These are phyloP conservation scores for Amphicarpaea edgeworthii DNA, from an alignment of 306 rosid genomes.

Conservation along the genomic window DNA sequence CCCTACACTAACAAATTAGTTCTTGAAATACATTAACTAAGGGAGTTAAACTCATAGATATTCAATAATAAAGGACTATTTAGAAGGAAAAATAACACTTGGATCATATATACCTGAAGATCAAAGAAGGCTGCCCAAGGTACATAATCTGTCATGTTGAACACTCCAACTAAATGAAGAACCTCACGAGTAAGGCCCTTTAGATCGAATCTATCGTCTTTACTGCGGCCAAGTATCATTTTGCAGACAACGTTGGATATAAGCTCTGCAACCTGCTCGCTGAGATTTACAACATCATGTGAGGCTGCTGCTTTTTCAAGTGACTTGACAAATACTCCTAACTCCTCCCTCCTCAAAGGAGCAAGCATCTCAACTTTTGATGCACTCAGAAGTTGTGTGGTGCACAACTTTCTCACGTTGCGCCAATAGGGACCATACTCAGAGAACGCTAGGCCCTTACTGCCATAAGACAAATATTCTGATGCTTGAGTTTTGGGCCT, in stretches of 20 bases:
- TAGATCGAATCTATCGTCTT: constrained; percentile 30
- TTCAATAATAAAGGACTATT: too few species aligned
- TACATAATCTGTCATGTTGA: constrained; percentile 41
- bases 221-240: constrained; percentile 9
- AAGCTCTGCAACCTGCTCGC: background rate
- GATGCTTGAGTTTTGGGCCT: constrained; percentile 24
- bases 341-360: constrained; percentile 41
- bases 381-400: constrained; percentile 21
- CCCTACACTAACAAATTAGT: too few species aligned
- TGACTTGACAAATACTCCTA: background rate
- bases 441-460: constrained; percentile 23
- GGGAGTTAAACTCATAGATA: too few species aligned
- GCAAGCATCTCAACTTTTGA: constrained; percentile 39
- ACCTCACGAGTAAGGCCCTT: constrained; percentile 6
- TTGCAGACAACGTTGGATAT: background rate
- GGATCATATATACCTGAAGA: constrained; percentile 39
- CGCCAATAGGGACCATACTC: constrained; percentile 51
- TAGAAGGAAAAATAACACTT: background rate
- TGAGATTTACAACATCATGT: constrained; percentile 33
- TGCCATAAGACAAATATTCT: background rate
- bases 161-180: background rate
- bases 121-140: constrained; percentile 27
- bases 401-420: constrained; percentile 42
- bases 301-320: background rate
- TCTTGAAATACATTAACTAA: too few species aligned